Conservation (phyloP, 2,329 filamentous ascomycete genomes). For the Arthrocladium fulminans region DNA sequence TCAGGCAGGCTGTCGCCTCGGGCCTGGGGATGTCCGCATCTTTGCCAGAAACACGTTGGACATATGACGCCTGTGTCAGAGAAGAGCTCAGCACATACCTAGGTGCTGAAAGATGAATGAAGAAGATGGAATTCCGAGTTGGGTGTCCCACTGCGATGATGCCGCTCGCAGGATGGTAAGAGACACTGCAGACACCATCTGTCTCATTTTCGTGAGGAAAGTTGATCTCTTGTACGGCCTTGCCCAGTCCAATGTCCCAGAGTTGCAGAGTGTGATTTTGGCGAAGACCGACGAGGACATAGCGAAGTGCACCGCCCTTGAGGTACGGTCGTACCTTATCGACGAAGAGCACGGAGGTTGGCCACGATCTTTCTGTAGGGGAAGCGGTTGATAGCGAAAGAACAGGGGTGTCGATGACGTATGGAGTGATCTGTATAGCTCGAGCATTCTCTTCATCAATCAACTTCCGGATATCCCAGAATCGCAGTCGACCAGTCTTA, state of each 20-base stretch:
- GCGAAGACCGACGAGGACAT: slow-evolving; percentile 96
- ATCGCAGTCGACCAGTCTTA: slow-evolving; percentile 91
- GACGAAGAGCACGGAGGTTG: slow-evolving; percentile 88
- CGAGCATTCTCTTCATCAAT: slow-evolving; percentile 43
- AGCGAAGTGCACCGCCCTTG: slow-evolving; percentile 81
- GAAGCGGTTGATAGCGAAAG: slow-evolving; percentile 80
- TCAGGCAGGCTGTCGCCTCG: slow-evolving; percentile 94
- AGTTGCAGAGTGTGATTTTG: slow-evolving; percentile 98
- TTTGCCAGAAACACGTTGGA: slow-evolving; percentile 65
- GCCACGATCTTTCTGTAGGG: slow-evolving; percentile 88
- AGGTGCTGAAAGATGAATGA: slow-evolving; percentile 88
- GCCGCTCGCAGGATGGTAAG: slow-evolving; percentile 83
- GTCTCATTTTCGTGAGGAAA: slow-evolving; percentile 93
- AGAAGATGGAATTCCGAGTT: slow-evolving; percentile 94
- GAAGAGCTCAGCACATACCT: slow-evolving; percentile 68
- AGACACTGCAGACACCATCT: slow-evolving; percentile 94
- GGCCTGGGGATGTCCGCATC: slow-evolving; percentile 69
- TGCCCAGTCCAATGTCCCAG: slow-evolving; percentile 92
- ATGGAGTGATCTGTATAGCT: slow-evolving; percentile 38
- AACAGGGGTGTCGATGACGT: slow-evolving; percentile 77
- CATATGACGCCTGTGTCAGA: slow-evolving; percentile 80
- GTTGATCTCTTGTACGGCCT: slow-evolving; percentile 94
- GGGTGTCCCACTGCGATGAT: slow-evolving; percentile 94
- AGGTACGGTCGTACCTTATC: slow-evolving; percentile 92
- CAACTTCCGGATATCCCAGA: slow-evolving; percentile 90